Conservation (phyloP, 768 basidiomycete genomes). For the Suillus subalutaceus region DNA sequence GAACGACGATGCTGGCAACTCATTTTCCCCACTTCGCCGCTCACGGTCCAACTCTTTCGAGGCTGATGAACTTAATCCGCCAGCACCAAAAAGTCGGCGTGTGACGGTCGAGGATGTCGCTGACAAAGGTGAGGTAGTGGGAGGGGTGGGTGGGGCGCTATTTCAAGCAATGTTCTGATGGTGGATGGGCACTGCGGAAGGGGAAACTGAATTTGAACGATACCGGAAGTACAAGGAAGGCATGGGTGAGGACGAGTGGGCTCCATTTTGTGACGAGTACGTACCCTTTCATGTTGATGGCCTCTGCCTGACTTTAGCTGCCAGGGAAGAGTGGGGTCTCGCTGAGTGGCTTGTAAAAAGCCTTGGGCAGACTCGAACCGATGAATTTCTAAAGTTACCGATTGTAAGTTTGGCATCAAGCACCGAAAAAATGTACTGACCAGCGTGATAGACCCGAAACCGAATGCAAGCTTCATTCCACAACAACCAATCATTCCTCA, state of each 20-base stretch:
- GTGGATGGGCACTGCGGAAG: neutral
- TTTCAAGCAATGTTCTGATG: constrained; percentile 1
- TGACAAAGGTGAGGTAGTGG: neutral
- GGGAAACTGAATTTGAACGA: constrained; percentile 1
- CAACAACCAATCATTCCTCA: no score
- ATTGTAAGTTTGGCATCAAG: no score
- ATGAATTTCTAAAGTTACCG: no score
- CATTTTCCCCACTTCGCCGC: neutral
- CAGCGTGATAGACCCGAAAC: no score
- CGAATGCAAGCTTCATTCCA: no score
- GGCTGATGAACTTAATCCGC: neutral
- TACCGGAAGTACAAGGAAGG: neutral
- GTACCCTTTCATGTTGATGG: no score
- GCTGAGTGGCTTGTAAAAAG: no score
- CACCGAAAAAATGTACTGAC: no score
- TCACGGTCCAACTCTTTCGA: neutral
- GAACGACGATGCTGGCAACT: neutral
- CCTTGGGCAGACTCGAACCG: no score
- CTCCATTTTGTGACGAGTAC: constrained; percentile 28
- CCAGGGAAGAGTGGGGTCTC: no score
- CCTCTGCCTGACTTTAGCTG: neutral
- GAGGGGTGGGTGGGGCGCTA: no score
- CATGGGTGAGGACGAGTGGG: neutral
- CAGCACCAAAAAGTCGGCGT: neutral
- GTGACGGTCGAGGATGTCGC: neutral